Conservation (phyloP, 306 rosid genomes). For the Casuarina cunninghamiana region DNA sequence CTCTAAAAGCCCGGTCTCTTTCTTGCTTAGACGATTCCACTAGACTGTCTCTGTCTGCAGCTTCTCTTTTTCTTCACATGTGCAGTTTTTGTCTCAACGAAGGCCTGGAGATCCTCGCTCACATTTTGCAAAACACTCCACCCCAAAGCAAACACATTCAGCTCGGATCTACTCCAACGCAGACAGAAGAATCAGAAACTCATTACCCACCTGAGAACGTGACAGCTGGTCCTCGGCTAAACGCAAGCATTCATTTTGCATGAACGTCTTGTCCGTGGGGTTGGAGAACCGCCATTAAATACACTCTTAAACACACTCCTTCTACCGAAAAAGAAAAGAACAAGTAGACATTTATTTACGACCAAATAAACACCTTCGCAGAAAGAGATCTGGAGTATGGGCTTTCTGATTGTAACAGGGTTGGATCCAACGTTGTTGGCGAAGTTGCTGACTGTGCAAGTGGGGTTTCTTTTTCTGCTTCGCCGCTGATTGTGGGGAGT, state of each 20-base stretch:
- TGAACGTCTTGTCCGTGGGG: neutral
- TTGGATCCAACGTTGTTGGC: neutral
- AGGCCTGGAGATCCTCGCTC: neutral
- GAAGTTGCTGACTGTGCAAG: neutral
- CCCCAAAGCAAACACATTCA: neutral
- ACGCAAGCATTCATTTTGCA: neutral
- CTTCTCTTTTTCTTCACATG: neutral
- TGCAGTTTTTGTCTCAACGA: neutral
- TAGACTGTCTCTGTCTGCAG: slow-evolving; percentile 3
- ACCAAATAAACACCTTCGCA: slow-evolving; percentile 19
- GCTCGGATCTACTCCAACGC: slow-evolving; percentile 13
- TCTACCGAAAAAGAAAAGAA: neutral
- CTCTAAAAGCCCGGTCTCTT: neutral
- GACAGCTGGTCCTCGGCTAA: neutral
- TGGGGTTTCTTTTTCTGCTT: too few species aligned
- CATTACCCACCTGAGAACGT: neutral
- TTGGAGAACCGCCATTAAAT: neutral
- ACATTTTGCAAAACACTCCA: neutral
- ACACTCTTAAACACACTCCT: neutral
- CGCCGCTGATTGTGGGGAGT: neutral
- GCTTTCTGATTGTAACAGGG: too few species aligned
- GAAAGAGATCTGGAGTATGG: slow-evolving; percentile 17
- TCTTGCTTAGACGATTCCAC: neutral
- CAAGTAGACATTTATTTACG: neutral
- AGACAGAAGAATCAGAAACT: slow-evolving; percentile 1